Evolutionary conservation across 768 basidiomycete genomes (phyloP).

Genomic region (Amanita inopinata): DNA sequence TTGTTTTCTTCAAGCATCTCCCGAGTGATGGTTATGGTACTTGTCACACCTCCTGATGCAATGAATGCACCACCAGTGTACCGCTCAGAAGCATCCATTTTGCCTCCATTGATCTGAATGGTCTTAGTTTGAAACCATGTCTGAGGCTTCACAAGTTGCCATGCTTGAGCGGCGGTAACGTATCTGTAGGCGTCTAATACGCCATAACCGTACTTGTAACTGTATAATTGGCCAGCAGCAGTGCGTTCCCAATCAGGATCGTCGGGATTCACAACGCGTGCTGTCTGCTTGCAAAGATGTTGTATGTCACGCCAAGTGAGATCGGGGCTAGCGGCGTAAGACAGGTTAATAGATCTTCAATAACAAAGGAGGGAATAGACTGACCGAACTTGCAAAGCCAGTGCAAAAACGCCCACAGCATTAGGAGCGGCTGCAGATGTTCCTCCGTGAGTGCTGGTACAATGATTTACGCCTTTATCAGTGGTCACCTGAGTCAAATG

Average conservation of each 20-base stretch:
- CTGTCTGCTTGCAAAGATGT: slow-evolving; percentile 73
- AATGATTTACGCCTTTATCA: slow-evolving; percentile 79
- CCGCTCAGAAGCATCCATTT: slow-evolving; percentile 39
- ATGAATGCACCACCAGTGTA: slow-evolving; percentile 64
- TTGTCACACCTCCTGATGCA: slow-evolving; percentile 49
- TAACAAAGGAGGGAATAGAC: slow-evolving; percentile 12
- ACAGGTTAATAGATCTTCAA: slow-evolving; percentile 7
- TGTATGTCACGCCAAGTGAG: slow-evolving; percentile 96
- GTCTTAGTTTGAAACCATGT: slow-evolving; percentile 77
- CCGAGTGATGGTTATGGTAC: slow-evolving; percentile 55
- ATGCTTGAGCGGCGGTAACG: slow-evolving; percentile 70
- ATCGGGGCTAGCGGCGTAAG: slow-evolving; percentile 74
- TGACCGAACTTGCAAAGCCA: slow-evolving; percentile 81
- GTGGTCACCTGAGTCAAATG: slow-evolving; percentile 68
- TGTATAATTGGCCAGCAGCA: slow-evolving; percentile 49
- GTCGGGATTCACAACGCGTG: slow-evolving; percentile 69
- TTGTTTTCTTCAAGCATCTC: slow-evolving; percentile 64
- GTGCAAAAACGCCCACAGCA: slow-evolving; percentile 87
- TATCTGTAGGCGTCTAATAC: slow-evolving; percentile 75
- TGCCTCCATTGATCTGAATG: slow-evolving; percentile 54
- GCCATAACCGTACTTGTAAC: slow-evolving; percentile 96
- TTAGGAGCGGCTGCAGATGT: slow-evolving; percentile 98
- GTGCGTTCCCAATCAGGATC: slow-evolving; percentile 94
- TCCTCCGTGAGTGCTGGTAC: slow-evolving; percentile 80
- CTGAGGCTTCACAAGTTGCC: slow-evolving; percentile 90